Percentiles rank a stretch among this genome's conserved stretches.
Evolutionary conservation across 2,329 filamentous ascomycete species (phyloP).

Genomic region (Nigrospora oryzae): DNA sequence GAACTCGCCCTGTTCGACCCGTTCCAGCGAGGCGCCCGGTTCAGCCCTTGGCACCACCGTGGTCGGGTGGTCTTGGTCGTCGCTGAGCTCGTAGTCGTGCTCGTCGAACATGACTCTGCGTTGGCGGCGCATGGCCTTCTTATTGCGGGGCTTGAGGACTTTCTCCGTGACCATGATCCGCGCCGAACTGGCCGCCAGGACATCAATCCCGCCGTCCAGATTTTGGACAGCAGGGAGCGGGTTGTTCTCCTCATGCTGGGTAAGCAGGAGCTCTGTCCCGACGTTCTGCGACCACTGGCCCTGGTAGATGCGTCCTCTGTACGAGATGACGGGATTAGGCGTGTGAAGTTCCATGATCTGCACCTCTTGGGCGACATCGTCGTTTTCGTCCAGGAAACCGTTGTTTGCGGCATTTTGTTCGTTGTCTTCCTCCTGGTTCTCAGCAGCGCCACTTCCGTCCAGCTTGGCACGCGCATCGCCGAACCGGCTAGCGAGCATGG

Average conservation of each 20-base stretch:
- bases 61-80: slow-evolving; percentile 22
- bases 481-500: slow-evolving; percentile 8
- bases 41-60: slow-evolving; percentile 35
- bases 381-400: slow-evolving; percentile 18
- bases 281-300: slow-evolving; percentile 77
- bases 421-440: slow-evolving; percentile 6
- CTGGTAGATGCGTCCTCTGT: slow-evolving; percentile 68
- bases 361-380: slow-evolving; percentile 35
- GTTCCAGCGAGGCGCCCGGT: slow-evolving; percentile 36
- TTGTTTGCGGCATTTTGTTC: slow-evolving; percentile 15
- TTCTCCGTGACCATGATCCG: slow-evolving; percentile 1
- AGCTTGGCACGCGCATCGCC: neutral
- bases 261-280: slow-evolving; percentile 76
- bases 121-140: neutral
- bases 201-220: neutral
- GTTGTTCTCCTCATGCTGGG: slow-evolving; percentile 30
- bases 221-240: neutral
- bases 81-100: slow-evolving; percentile 7
- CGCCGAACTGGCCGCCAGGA: slow-evolving; percentile 2
- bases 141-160: neutral
- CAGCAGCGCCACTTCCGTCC: neutral
- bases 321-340: slow-evolving; percentile 67
- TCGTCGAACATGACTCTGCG: slow-evolving; percentile 9
- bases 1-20: slow-evolving; percentile 35
- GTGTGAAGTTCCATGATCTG: slow-evolving; percentile 82